These are phyloP conservation scores for Oropetium thomaeum DNA, from an alignment of 176 grass and related monocot species.

Conservation along the genomic window DNA sequence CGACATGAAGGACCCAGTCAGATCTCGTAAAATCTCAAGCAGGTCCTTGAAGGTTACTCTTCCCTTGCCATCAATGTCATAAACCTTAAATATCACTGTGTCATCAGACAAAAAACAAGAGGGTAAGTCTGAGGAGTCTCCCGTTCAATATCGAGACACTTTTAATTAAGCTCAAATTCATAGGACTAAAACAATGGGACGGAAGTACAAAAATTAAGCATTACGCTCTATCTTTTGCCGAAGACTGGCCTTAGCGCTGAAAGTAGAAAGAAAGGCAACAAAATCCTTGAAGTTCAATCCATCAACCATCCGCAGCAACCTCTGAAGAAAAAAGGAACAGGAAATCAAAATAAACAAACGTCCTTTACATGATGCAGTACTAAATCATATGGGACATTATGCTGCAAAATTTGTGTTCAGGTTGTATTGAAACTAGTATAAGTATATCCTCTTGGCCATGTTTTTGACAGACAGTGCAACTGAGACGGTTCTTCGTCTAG, in stretches of 20 bases:
- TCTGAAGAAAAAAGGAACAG: conserved; percentile 40
- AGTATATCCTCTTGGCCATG: background rate
- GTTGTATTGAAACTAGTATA: background rate
- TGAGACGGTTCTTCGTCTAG: background rate
- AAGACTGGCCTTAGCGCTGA: conserved; percentile 49
- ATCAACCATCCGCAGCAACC: conserved; percentile 75
- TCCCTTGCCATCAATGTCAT: conserved; percentile 73
- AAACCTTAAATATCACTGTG: conserved; percentile 82
- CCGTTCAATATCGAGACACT: background rate
- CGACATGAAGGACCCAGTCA: conserved; percentile 68
- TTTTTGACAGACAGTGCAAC: background rate
- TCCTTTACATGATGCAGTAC: no score
- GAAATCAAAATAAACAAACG: background rate
- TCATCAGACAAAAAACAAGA: conserved; percentile 10
- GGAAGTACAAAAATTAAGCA: background rate
- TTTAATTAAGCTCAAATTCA: background rate
- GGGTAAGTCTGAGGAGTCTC: conserved; percentile 2
- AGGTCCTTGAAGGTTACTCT: conserved; percentile 76
- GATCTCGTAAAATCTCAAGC: conserved; percentile 47
- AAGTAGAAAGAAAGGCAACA: conserved; percentile 74
- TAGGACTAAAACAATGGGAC: background rate
- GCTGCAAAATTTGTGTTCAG: no score
- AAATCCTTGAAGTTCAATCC: conserved; percentile 84
- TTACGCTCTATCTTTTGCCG: conserved; percentile 65
- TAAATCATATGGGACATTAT: no score